These are phyloP conservation scores for Candida tammaniensis DNA, from an alignment of 805 yeast species.

Conservation along the genomic window DNA sequence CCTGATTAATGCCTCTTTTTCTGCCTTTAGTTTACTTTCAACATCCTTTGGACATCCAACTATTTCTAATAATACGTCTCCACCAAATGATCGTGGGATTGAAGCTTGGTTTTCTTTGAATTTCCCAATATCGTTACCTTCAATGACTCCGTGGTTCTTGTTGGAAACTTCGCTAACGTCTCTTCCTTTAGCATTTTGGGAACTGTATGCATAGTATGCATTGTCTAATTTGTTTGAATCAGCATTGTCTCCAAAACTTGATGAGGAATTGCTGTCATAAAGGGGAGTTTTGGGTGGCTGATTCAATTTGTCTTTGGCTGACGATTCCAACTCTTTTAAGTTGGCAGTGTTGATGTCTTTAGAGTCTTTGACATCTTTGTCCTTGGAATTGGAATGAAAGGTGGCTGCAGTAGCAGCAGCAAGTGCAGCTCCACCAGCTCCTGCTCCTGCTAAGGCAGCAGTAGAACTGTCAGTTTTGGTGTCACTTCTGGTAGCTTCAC, in stretches of 20 bases:
- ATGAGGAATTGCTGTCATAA: constrained; percentile 12
- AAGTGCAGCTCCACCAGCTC: constrained; percentile 3
- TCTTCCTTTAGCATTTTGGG: constrained; percentile 3
- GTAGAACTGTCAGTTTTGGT: not conserved
- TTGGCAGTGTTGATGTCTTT: not conserved
- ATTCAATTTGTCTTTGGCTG: not conserved
- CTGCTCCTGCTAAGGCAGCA: not conserved
- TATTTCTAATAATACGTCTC: constrained; percentile 10
- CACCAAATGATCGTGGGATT: constrained; percentile 11
- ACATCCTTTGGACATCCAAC: constrained; percentile 15
- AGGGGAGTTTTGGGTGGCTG: constrained; percentile 1
- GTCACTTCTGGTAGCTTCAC: too few relatives aligned
- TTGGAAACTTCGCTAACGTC: not conserved
- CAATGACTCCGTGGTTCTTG: constrained; percentile 2
- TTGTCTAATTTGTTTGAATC: constrained; percentile 4
- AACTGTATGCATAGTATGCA: constrained; percentile 8
- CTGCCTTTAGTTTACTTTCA: constrained; percentile 6
- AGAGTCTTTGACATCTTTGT: not conserved
- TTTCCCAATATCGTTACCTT: not conserved
- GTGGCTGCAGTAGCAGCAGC: constrained; percentile 4
- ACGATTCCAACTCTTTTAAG: constrained; percentile 1
- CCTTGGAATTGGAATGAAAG: not conserved
- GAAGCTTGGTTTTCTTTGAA: constrained; percentile 1
- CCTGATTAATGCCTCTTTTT: constrained; percentile 8
- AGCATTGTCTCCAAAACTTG: constrained; percentile 4